Percentiles rank a stretch among this genome's conserved stretches.
Evolutionary conservation across 257 asterid species (phyloP).

Genomic region (Striga asiatica): DNA sequence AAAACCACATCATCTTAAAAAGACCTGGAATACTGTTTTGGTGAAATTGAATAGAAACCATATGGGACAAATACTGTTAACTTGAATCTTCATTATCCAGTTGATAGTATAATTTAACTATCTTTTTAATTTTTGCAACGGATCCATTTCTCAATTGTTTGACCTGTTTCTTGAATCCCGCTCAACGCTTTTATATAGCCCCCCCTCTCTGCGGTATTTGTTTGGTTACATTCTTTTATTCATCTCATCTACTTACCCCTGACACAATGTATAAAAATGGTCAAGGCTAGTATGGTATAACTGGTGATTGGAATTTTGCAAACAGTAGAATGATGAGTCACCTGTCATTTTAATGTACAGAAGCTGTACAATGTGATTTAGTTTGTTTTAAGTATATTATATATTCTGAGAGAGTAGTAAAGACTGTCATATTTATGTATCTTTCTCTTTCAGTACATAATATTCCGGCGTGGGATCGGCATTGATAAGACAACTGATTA

Average conservation of each 20-base stretch:
- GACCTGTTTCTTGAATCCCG: background rate
- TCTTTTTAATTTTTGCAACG: background rate
- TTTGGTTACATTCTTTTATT: background rate
- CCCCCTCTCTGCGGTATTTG: background rate
- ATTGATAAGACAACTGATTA: constrained; percentile 74
- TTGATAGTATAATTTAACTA: background rate
- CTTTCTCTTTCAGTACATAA: constrained; percentile 50
- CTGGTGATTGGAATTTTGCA: background rate
- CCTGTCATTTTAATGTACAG: background rate
- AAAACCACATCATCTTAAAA: background rate
- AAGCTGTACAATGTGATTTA: background rate
- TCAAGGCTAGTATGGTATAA: background rate
- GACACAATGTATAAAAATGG: background rate
- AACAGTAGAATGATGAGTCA: background rate
- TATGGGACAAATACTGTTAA: background rate
- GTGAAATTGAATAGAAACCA: background rate
- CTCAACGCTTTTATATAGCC: background rate
- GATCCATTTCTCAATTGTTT: background rate
- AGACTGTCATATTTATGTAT: constrained; percentile 14
- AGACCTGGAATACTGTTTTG: background rate
- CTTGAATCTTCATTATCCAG: background rate
- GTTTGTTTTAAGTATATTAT: background rate
- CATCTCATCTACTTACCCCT: background rate
- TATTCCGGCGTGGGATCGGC: constrained; percentile 97
- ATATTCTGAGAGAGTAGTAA: constrained; percentile 5